Evolutionary conservation across 768 basidiomycete genomes (phyloP).

Genomic region (Lanmaoa pseudosensibilis): DNA sequence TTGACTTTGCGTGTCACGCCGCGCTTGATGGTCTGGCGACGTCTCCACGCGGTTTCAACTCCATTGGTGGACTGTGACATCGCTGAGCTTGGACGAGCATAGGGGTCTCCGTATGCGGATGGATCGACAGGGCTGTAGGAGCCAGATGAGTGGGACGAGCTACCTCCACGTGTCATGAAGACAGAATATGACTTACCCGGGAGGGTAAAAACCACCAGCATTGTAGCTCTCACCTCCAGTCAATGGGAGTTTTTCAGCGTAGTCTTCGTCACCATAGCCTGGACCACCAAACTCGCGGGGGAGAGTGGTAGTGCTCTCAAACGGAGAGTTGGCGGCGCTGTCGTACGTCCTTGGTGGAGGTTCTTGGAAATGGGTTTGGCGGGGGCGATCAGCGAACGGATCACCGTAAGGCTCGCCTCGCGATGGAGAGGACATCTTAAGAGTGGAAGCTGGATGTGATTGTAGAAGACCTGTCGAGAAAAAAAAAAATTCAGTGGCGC

Average conservation of each 20-base stretch:
- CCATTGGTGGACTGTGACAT: conserved; percentile 57
- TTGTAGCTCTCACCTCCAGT: conserved; percentile 55
- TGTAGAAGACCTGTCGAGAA: conserved; percentile 5
- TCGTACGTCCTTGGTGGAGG: conserved; percentile 52
- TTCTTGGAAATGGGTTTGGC: conserved; percentile 55
- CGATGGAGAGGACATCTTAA: conserved; percentile 29
- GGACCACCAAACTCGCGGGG: conserved; percentile 49
- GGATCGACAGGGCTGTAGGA: conserved; percentile 52
- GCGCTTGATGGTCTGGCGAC: conserved; percentile 89
- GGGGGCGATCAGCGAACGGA: conserved; percentile 73
- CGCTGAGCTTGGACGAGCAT: conserved; percentile 51
- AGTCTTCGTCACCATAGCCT: conserved; percentile 64
- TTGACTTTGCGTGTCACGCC: conserved; percentile 94
- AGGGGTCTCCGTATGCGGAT: conserved; percentile 66
- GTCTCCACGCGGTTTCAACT: conserved; percentile 61
- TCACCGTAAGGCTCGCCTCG: conserved; percentile 47
- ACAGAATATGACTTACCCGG: conserved; percentile 49
- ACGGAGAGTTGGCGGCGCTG: conserved; percentile 43
- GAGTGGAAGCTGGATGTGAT: not conserved
- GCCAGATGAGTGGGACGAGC: conserved; percentile 3
- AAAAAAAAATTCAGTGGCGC: conserved; percentile 11
- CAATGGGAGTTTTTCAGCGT: conserved; percentile 74
- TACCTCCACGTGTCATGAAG: not conserved
- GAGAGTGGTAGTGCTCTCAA: conserved; percentile 58
- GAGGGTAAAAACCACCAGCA: conserved; percentile 69